A percentile compares a stretch with the other conserved stretches of the same genome.
phyloP scores from a whole-genome alignment of 306 rosid genomes.

The Styphnolobium japonicum region DNA sequence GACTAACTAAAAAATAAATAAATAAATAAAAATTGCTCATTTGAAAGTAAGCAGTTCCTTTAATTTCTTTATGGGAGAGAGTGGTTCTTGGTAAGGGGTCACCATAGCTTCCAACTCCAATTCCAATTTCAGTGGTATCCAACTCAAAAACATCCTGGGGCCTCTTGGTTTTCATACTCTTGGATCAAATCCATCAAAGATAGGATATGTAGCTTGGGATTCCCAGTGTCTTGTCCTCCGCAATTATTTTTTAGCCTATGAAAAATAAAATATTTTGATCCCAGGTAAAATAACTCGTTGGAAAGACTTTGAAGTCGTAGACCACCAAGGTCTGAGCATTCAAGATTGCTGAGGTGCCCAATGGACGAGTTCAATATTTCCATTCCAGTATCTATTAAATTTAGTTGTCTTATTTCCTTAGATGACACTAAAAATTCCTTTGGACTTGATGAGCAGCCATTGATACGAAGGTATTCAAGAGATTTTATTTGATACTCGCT shows the following conservation, averaged over 20 bases:
- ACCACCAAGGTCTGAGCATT: background rate
- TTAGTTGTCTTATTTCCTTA: background rate
- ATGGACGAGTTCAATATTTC: background rate
- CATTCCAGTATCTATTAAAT: background rate
- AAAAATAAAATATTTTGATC: background rate
- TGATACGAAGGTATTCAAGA: fast-evolving
- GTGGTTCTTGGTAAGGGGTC: too few species aligned
- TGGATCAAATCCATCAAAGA: background rate
- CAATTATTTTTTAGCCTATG: background rate
- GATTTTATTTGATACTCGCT: background rate
- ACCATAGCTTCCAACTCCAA: too few species aligned
- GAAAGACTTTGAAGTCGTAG: background rate
- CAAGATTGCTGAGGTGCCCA: background rate
- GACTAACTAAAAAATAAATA: too few species aligned
- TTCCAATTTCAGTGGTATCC: background rate
- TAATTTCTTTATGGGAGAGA: too few species aligned
- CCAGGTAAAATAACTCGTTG: background rate
- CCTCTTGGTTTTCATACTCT: too few species aligned
- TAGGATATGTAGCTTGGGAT: background rate
- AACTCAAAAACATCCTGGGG: background rate
- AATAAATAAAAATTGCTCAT: too few species aligned
- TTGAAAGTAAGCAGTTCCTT: too few species aligned
- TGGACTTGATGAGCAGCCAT: background rate
- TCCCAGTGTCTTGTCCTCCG: background rate
- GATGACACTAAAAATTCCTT: background rate